These are phyloP conservation scores for Hypoxylon lienhwacheense DNA, from an alignment of 495 filamentous ascomycete genomes.

Conservation along the genomic window DNA sequence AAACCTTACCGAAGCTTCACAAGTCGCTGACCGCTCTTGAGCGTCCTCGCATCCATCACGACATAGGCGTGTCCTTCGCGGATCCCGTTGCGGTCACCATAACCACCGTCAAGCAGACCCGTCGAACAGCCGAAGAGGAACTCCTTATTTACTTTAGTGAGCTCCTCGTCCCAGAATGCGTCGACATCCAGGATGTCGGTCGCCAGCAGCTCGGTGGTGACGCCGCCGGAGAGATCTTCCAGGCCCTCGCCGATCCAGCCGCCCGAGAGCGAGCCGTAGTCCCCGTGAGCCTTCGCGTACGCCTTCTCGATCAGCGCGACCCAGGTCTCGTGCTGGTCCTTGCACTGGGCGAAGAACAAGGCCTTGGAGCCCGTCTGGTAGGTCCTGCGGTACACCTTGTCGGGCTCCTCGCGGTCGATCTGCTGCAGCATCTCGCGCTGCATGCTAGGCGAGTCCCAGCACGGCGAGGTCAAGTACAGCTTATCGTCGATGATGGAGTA, in stretches of 20 bases:
- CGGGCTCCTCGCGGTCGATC: conserved; percentile 64
- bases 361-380: conserved; percentile 82
- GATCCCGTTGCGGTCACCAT: conserved; percentile 72
- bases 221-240: conserved; percentile 91
- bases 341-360: conserved; percentile 84
- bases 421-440: conserved; percentile 56
- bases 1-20: conserved; percentile 48
- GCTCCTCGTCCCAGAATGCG: conserved; percentile 85
- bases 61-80: conserved; percentile 85
- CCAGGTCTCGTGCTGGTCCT: conserved; percentile 91
- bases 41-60: conserved; percentile 72
- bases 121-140: conserved; percentile 88
- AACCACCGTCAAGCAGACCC: conserved; percentile 65
- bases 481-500: conserved; percentile 84
- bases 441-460: conserved; percentile 68
- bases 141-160: conserved; percentile 82
- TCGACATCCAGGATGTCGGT: conserved; percentile 89
- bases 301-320: conserved; percentile 91
- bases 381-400: conserved; percentile 76
- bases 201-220: conserved; percentile 80
- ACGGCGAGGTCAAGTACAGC: conserved; percentile 78
- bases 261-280: conserved; percentile 77
- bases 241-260: conserved; percentile 88
- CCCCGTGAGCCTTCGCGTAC: conserved; percentile 91
- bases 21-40: conserved; percentile 51